phyloP scores from a whole-genome alignment of 805 yeast genomes.

The Metschnikowia colocasiae region DNA sequence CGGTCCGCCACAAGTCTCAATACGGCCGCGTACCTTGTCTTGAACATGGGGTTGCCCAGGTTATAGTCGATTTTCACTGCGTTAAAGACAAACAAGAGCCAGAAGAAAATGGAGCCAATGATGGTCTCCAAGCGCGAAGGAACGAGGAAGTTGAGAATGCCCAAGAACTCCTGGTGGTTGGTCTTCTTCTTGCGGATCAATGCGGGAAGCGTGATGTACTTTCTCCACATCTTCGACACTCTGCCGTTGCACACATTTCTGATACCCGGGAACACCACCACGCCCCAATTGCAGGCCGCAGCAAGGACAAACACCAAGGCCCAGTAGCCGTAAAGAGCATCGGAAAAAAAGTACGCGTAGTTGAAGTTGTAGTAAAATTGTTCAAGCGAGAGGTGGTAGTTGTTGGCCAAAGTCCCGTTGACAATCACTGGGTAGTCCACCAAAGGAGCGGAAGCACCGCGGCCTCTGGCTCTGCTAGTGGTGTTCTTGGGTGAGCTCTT shows the following conservation, averaged over 20 bases:
- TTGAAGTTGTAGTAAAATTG: slow-evolving; percentile 11
- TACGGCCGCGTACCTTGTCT: slow-evolving; percentile 7
- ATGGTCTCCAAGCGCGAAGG: slow-evolving; percentile 23
- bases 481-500: background rate
- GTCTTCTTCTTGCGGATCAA: slow-evolving; percentile 27
- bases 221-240: slow-evolving; percentile 32
- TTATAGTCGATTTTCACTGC: slow-evolving; percentile 22
- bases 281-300: slow-evolving; percentile 15
- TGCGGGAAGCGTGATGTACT: slow-evolving; percentile 39
- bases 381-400: slow-evolving; percentile 5
- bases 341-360: slow-evolving; percentile 12
- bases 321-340: slow-evolving; percentile 15
- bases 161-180: slow-evolving; percentile 20
- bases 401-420: slow-evolving; percentile 5
- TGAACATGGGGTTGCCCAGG: slow-evolving; percentile 35
- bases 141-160: slow-evolving; percentile 27
- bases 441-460: background rate
- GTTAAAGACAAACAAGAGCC: slow-evolving; percentile 12
- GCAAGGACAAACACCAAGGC: slow-evolving; percentile 13
- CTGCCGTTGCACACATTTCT: slow-evolving; percentile 19
- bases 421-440: slow-evolving; percentile 12
- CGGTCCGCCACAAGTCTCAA: slow-evolving; percentile 15
- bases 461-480: background rate
- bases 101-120: slow-evolving; percentile 20
- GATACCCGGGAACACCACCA: slow-evolving; percentile 13